Evolutionary conservation across 768 basidiomycete species (phyloP).

Genomic region (Xerocomellus dryophilus): DNA sequence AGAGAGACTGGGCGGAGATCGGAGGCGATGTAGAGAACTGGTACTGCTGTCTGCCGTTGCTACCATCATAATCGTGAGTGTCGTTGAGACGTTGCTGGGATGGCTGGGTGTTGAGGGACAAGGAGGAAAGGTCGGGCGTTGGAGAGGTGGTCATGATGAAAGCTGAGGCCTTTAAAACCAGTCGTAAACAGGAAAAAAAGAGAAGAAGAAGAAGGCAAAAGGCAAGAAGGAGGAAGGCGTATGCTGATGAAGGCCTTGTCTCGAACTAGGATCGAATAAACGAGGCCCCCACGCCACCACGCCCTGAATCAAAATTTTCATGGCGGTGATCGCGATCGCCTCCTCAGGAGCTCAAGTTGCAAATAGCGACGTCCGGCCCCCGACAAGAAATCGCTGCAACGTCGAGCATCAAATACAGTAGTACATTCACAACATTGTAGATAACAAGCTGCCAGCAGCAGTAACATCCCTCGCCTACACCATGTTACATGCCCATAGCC

Average conservation of each 20-base stretch:
- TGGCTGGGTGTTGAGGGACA: constrained; percentile 63
- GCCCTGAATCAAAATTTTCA: constrained; percentile 17
- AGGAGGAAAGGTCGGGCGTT: constrained; percentile 70
- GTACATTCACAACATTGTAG: neutral
- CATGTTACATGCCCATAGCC: constrained; percentile 25
- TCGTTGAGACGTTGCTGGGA: constrained; percentile 82
- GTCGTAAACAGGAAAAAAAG: constrained; percentile 32
- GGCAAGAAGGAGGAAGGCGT: constrained; percentile 10
- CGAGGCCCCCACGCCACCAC: constrained; percentile 36
- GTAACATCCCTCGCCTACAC: neutral
- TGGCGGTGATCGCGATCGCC: constrained; percentile 8
- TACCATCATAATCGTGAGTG: constrained; percentile 80
- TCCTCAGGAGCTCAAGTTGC: constrained; percentile 9
- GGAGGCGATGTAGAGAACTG: constrained; percentile 64
- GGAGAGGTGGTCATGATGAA: constrained; percentile 75
- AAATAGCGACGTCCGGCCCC: neutral
- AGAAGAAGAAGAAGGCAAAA: constrained; percentile 25
- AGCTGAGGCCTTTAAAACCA: constrained; percentile 21
- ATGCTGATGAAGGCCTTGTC: constrained; percentile 16
- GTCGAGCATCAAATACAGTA: neutral
- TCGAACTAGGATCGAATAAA: constrained; percentile 8
- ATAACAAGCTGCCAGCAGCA: neutral
- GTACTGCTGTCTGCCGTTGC: constrained; percentile 62
- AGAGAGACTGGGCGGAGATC: constrained; percentile 52
- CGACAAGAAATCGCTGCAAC: neutral